Evolutionary conservation across 495 filamentous ascomycete species (phyloP).

Genomic region (Xylaria grammica): DNA sequence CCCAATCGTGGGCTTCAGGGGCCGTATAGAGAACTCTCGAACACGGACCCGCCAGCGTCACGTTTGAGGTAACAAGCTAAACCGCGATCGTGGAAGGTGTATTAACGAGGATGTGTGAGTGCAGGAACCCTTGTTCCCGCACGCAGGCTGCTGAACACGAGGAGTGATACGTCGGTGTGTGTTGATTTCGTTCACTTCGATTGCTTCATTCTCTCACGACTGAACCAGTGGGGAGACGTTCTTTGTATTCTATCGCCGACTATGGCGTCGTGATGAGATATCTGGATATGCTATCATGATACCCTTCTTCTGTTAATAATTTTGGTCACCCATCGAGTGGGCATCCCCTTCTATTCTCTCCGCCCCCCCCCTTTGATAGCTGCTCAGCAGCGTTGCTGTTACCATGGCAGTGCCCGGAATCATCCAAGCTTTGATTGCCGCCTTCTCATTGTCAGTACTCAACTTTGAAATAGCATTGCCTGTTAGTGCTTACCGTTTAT

Average conservation of each 20-base stretch:
- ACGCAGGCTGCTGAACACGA: slow-evolving; percentile 21
- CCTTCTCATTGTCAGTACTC: slow-evolving; percentile 58
- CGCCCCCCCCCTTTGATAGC: slow-evolving; percentile 29
- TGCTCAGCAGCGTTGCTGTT: slow-evolving; percentile 33
- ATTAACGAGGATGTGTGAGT: slow-evolving; percentile 24
- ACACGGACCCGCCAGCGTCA: slow-evolving; percentile 34
- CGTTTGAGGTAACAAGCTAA: slow-evolving; percentile 36
- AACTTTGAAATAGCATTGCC: neutral
- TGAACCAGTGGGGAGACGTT: slow-evolving; percentile 22
- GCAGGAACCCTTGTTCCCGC: slow-evolving; percentile 24
- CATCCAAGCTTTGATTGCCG: slow-evolving; percentile 56
- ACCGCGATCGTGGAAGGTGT: slow-evolving; percentile 28
- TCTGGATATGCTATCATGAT: slow-evolving; percentile 31
- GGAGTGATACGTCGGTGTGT: slow-evolving; percentile 5
- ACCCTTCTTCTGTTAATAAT: slow-evolving; percentile 39
- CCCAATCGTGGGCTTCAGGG: slow-evolving; percentile 26
- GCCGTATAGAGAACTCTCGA: slow-evolving; percentile 27
- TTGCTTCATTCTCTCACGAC: slow-evolving; percentile 19
- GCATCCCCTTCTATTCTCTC: slow-evolving; percentile 45
- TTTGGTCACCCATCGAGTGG: slow-evolving; percentile 56
- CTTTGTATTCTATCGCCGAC: slow-evolving; percentile 26
- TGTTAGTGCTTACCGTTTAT: slow-evolving; percentile 18
- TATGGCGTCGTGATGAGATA: slow-evolving; percentile 29
- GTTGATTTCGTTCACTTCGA: slow-evolving; percentile 12
- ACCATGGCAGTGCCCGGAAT: slow-evolving; percentile 53